These are phyloP conservation scores for Cyamopsis tetragonoloba DNA, from an alignment of 306 rosid genomes.

Conservation along the genomic window DNA sequence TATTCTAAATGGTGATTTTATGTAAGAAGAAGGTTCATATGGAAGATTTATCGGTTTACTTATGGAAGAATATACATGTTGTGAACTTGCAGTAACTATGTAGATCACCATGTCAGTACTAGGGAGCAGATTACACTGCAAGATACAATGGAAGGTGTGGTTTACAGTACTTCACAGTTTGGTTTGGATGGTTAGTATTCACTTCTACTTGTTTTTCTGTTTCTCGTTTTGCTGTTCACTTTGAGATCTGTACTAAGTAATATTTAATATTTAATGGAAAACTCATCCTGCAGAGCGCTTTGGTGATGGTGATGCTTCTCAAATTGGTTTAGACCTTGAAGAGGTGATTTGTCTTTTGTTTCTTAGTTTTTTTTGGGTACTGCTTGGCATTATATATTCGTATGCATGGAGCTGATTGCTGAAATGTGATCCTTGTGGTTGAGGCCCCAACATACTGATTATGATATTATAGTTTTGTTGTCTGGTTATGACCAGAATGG, in stretches of 20 bases:
- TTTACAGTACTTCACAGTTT: slow-evolving; percentile 86
- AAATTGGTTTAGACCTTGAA: slow-evolving; percentile 94
- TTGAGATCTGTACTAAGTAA: slow-evolving; percentile 14
- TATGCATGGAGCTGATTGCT: not conserved
- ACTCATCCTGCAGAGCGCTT: slow-evolving; percentile 74
- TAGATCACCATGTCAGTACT: slow-evolving; percentile 90
- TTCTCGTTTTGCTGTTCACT: not conserved
- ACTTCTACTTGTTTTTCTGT: slow-evolving; percentile 1
- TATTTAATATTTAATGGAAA: slow-evolving; percentile 26
- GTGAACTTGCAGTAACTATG: slow-evolving; percentile 79
- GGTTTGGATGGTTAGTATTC: slow-evolving; percentile 88
- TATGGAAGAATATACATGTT: slow-evolving; percentile 31
- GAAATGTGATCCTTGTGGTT: not conserved
- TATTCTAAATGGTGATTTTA: not conserved
- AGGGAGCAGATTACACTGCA: slow-evolving; percentile 98
- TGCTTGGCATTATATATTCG: not conserved
- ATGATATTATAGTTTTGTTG: slow-evolving; percentile 1
- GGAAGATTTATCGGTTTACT: slow-evolving; percentile 28
- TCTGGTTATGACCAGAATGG: slow-evolving; percentile 17
- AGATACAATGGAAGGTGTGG: slow-evolving; percentile 94
- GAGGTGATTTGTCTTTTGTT: slow-evolving; percentile 56
- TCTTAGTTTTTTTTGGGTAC: not conserved
- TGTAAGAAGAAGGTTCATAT: slow-evolving; percentile 20
- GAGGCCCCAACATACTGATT: not conserved
- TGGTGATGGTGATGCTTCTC: slow-evolving; percentile 99